These are phyloP conservation scores for Glaciozyma antarctica DNA, from an alignment of 768 basidiomycete genomes.

Conservation along the genomic window DNA sequence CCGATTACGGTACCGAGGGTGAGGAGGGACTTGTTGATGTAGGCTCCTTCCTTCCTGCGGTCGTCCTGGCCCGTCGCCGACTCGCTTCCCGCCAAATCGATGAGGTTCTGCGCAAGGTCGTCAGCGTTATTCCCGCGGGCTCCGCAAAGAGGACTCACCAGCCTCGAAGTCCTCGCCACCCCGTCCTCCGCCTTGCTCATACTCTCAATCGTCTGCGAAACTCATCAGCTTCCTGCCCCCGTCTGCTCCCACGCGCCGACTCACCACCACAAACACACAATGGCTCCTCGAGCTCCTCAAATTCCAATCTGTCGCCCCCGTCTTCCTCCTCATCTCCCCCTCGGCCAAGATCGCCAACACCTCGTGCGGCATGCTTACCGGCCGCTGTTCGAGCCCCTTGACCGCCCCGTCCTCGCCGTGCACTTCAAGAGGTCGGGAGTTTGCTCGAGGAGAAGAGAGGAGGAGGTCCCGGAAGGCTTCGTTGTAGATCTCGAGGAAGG, in stretches of 20 bases:
- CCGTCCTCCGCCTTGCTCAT: slow-evolving; percentile 43
- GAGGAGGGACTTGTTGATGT: slow-evolving; percentile 78
- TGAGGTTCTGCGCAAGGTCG: slow-evolving; percentile 55
- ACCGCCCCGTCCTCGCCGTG: slow-evolving; percentile 47
- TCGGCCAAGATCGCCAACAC: slow-evolving; percentile 74
- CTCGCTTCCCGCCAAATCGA: slow-evolving; percentile 94
- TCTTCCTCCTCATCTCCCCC: slow-evolving; percentile 77
- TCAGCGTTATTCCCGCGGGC: not conserved
- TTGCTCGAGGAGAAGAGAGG: not conserved
- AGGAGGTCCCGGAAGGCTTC: slow-evolving; percentile 41
- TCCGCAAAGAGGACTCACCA: slow-evolving; percentile 8
- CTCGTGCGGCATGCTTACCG: slow-evolving; percentile 78
- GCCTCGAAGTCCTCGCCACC: slow-evolving; percentile 62
- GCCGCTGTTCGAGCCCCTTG: slow-evolving; percentile 76
- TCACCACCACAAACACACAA: slow-evolving; percentile 80
- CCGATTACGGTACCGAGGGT: slow-evolving; percentile 88
- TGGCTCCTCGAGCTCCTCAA: slow-evolving; percentile 88
- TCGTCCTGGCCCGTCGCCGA: slow-evolving; percentile 93
- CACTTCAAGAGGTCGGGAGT: slow-evolving; percentile 51
- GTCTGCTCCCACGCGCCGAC: slow-evolving; percentile 18
- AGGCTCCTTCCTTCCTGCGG: slow-evolving; percentile 87
- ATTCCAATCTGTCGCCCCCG: slow-evolving; percentile 98
- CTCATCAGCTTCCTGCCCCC: not conserved
- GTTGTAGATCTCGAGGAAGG: slow-evolving; percentile 97
- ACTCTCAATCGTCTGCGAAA: slow-evolving; percentile 22